A percentile compares a stretch with the other conserved stretches of the same genome.
Evolutionary conservation across 306 rosid genomes (phyloP).

Genomic region (Vigna reflexopilosa): DNA sequence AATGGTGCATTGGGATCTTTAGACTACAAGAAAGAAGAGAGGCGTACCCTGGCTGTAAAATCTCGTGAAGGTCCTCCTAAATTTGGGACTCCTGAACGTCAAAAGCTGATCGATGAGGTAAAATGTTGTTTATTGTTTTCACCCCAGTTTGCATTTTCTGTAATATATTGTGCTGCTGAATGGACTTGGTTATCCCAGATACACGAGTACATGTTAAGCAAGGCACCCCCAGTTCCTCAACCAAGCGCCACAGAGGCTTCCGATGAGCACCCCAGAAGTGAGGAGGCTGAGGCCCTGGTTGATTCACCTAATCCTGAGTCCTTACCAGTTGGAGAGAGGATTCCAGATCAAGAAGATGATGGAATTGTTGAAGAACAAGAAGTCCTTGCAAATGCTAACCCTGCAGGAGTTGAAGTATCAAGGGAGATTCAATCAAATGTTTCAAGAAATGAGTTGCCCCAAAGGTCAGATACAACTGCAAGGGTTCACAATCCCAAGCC

Average conservation of each 20-base stretch:
- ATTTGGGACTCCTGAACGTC: constrained; percentile 82
- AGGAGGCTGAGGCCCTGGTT: constrained; percentile 48
- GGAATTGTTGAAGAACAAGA: constrained; percentile 63
- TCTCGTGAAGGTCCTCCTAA: constrained; percentile 84
- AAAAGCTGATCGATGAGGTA: constrained; percentile 73
- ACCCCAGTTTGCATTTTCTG: constrained; percentile 2
- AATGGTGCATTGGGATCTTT: constrained; percentile 95
- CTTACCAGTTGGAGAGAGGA: constrained; percentile 44
- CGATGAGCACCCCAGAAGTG: constrained; percentile 48
- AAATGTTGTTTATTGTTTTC: constrained; percentile 32
- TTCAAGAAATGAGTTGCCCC: constrained; percentile 53
- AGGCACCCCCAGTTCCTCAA: constrained; percentile 84
- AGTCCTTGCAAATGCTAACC: constrained; percentile 48
- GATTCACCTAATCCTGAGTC: constrained; percentile 50
- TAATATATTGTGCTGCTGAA: constrained; percentile 30
- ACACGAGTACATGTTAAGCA: constrained; percentile 83
- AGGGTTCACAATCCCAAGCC: constrained; percentile 59
- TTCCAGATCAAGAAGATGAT: constrained; percentile 52
- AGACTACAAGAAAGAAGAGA: constrained; percentile 89
- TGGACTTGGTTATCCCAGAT: constrained; percentile 53
- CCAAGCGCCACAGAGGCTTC: constrained; percentile 47
- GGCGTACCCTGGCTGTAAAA: constrained; percentile 76
- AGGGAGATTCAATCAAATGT: constrained; percentile 53
- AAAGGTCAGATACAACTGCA: constrained; percentile 42
- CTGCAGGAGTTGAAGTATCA: constrained; percentile 43